Base-by-base conservation (phyloP, 176 grass and related monocot genomes). In the Thalia dealbata region DNA sequence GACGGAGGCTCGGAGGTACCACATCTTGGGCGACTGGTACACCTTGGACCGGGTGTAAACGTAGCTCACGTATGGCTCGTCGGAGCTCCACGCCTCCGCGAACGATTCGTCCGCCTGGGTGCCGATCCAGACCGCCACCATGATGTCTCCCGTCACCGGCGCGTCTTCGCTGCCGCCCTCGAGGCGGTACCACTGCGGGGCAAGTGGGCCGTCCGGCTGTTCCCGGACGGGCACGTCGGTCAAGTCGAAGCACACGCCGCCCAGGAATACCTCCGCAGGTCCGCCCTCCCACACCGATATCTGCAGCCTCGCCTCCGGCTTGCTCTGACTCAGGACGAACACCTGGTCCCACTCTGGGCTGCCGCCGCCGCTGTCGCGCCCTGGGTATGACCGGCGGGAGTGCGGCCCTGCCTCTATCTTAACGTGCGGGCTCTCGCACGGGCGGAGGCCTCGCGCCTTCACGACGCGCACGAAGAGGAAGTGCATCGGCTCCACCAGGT, bases 171-270 rank as follows among this genome's bases (percentile, higher is more conserved):
- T 87, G 51, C 81, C 78, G n/a, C 95, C 90, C 70, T 99, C 90
- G 13, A 99, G 95, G 48, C 87, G 77, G 72, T 99, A 99, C 95
- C 95, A 99, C 77, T 93, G 90, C 13, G 95, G 87, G 10, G 95
- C 90, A 21, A 91, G 83, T 4, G 87, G 95, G 30, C 90, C 95
- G 14, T 91, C 90, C 0, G 95, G 90, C 73, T 88, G 83, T 42
- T 93, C 87, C 18, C 87, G 84, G 69, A 93, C 85, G 0, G 87
- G 95, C 32, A 93, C 90, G 80, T 99, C 83, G 12, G 95, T 93
- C 61, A 99, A 83, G 79, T 99, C 95, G 61, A 99, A 99, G 88
- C 95, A 93, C 63, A 99, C 95, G 30, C 90, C 95, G 23, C 93
- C 90, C 46, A 97, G 82, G 64, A 97, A 97, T 5, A 77, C 61